These are phyloP conservation scores for Aspergillus conjunctus DNA, from an alignment of 495 filamentous ascomycete genomes.

Conservation along the genomic window DNA sequence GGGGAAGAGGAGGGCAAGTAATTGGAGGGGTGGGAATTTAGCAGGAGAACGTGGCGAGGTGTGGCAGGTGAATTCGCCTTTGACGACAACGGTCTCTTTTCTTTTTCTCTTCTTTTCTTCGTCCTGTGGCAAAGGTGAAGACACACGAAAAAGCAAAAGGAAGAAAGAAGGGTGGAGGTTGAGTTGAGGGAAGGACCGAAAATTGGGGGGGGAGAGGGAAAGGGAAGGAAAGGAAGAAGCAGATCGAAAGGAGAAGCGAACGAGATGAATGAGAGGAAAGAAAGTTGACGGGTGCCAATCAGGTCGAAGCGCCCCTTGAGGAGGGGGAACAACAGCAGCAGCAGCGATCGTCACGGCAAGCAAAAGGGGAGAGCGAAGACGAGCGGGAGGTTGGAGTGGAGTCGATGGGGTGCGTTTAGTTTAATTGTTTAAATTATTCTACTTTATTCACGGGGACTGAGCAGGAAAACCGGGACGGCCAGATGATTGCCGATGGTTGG, in stretches of 20 bases:
- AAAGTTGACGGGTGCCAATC: slow-evolving; percentile 16
- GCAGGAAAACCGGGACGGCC: background rate
- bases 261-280: slow-evolving; percentile 13
- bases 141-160: slow-evolving; percentile 9
- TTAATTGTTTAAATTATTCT: background rate
- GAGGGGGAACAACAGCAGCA: slow-evolving; percentile 12
- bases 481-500: background rate
- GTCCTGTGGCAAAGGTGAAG: slow-evolving; percentile 1
- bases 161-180: slow-evolving; percentile 7
- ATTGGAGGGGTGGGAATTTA: slow-evolving; percentile 24
- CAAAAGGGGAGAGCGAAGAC: slow-evolving; percentile 11
- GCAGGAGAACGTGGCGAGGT: slow-evolving; percentile 17
- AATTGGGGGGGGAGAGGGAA: slow-evolving; percentile 10
- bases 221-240: slow-evolving; percentile 10
- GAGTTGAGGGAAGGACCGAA: slow-evolving; percentile 6
- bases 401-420: slow-evolving; percentile 3
- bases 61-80: background rate
- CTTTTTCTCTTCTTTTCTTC: slow-evolving; percentile 11
- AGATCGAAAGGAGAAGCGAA: slow-evolving; percentile 12
- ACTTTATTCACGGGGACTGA: background rate
- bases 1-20: slow-evolving; percentile 5
- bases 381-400: slow-evolving; percentile 16
- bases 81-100: background rate
- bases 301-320: slow-evolving; percentile 15
- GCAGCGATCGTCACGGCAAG: slow-evolving; percentile 20